Base-by-base conservation (phyloP, 1,284 basidiomycete species). In the Rhizoctonia solani region DNA sequence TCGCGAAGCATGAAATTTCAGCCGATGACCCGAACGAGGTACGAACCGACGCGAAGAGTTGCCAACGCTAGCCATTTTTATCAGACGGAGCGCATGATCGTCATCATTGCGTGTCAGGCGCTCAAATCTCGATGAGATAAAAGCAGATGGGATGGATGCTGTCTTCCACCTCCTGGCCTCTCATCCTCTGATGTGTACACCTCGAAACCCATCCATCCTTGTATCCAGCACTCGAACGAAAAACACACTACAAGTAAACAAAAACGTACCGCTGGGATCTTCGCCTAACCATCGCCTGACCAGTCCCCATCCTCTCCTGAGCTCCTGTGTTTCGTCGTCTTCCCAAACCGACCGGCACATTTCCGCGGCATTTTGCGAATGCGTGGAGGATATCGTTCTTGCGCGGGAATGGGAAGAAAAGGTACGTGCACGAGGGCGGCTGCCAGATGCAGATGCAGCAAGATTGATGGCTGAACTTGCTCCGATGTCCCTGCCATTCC, bases 271-370 rank as follows among this genome's bases (percentile, higher is more conserved):
- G 30, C 46, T 34, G 13, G 47, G 46, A 30, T 53, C 50, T n/a
- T 63, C 58, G 47, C 58, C 58, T 32, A 63, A 19, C 58, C 58
- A 63, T 47, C 46, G 27, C 46, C 30, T 52, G 2, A 63, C 47
- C 34, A 32, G 8, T 16, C 58, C 47, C 58, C 58, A 63, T 16
- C 44, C 47, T 34, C 32, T 63, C 8, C 46, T 47, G 30, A 21
- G 27, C n/a, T 63, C 58, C 29, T 53, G 27, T 6, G 27, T 19
- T 6, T 50, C 47, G 23, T 63, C 58, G 34, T 63, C 58, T 37
- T 63, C 58, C 58, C 58, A 63, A 11, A 63, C 58, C n/a, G 58
- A 63, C 21, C 58, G 58, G 52, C 46, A 30, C 58, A 63, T 63
- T 6, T 63, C 58, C 37, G 13, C 46, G 13, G 58, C 44, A 21